phyloP scores from a whole-genome alignment of 2,329 filamentous ascomycete species.

The Diaporthe ampelina region DNA sequence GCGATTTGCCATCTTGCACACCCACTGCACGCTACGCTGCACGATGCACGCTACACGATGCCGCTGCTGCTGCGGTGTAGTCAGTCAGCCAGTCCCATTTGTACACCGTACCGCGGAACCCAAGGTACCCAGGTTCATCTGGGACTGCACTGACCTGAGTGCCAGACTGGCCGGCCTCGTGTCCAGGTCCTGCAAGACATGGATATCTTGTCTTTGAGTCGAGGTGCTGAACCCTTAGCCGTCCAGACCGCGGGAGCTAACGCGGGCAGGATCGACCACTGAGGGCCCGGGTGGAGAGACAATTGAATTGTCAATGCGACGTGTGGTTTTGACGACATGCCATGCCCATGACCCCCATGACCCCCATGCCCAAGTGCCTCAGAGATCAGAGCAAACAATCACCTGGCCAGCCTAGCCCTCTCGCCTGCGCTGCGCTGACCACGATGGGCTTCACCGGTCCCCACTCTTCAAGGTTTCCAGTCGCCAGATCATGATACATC shows the following conservation, averaged over 20 bases:
- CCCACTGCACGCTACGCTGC: not conserved
- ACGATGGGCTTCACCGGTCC: conserved; percentile 22
- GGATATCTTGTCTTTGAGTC: conserved; percentile 19
- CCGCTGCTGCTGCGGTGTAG: too few species aligned
- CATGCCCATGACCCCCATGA: conserved; percentile 16
- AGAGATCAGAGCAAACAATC: conserved; percentile 28
- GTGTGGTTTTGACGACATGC: conserved; percentile 35
- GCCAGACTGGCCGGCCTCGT: conserved; percentile 26
- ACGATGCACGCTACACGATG: too few species aligned
- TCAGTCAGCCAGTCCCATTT: too few species aligned
- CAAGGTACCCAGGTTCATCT: not conserved
- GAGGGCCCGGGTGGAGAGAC: conserved; percentile 5
- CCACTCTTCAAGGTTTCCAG: conserved; percentile 36
- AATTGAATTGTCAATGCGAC: conserved; percentile 34
- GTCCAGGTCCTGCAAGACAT: conserved; percentile 1
- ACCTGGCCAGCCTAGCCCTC: not conserved
- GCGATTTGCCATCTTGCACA: not conserved
- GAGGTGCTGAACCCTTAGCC: conserved; percentile 24
- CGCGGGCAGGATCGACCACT: conserved; percentile 35
- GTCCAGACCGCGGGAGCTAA: conserved; percentile 39
- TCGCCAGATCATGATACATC: not conserved
- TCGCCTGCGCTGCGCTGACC: not conserved
- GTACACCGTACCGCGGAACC: not conserved
- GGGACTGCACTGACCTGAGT: conserved; percentile 27
- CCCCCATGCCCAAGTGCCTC: conserved; percentile 23